phyloP scores from a whole-genome alignment of 2,329 filamentous ascomycete species.

The Ophiostoma pallidulum region DNA sequence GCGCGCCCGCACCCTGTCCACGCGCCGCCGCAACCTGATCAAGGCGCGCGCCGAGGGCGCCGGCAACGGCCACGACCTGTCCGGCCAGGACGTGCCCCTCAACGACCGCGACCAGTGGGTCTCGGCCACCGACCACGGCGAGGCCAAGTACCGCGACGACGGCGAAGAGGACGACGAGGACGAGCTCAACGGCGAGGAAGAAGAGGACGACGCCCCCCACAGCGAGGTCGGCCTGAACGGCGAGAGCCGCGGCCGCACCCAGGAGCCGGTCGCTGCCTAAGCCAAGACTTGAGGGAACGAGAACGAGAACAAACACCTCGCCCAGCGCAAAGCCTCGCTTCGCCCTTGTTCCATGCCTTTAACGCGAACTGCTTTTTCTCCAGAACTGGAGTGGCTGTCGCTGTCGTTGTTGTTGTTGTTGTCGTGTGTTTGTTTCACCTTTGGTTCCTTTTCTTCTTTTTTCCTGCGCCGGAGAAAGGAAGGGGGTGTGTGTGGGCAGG shows the following conservation, averaged over 20 bases:
- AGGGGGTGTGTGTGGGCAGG: no score
- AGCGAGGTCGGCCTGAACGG: conserved; percentile 45
- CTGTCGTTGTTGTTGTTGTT: no score
- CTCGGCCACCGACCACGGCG: conserved; percentile 56
- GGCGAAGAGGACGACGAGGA: conserved; percentile 51
- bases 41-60: conserved; percentile 58
- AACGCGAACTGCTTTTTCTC: no score
- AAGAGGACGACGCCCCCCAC: conserved; percentile 20
- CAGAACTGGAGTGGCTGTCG: no score
- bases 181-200: conserved; percentile 21
- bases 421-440: background rate
- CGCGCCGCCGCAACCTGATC: conserved; percentile 68
- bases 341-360: no score
- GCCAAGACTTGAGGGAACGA: no score
- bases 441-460: background rate
- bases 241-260: conserved; percentile 46
- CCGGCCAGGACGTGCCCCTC: conserved; percentile 68
- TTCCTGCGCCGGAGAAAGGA: no score
- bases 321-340: no score
- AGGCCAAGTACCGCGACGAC: conserved; percentile 54
- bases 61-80: conserved; percentile 71
- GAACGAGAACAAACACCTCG: no score
- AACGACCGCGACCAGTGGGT: conserved; percentile 80
- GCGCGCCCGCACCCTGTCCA: conserved; percentile 78
- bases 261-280: conserved; percentile 41